Evolutionary conservation across 805 yeast genomes (phyloP).

Genomic region (Priceomyces fermenticarens): DNA sequence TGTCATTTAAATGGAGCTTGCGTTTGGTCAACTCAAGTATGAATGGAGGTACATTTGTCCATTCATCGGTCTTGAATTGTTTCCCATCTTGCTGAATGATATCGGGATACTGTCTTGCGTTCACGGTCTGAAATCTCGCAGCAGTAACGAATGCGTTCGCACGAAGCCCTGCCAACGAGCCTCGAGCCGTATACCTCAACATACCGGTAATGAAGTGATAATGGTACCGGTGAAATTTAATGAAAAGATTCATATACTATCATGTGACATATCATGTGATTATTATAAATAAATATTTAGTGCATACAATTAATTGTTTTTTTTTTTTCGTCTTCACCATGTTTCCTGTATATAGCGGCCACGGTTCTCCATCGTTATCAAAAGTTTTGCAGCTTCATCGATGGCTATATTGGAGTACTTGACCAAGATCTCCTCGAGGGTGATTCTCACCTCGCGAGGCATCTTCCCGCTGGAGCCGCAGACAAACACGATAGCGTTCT

Average conservation of each 20-base stretch:
- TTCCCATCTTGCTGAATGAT: conserved; percentile 45
- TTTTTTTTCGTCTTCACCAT: too few relatives aligned
- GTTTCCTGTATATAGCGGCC: conserved; percentile 83
- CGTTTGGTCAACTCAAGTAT: conserved; percentile 68
- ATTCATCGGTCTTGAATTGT: conserved; percentile 59
- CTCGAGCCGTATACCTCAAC: background rate
- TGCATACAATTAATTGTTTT: too few relatives aligned
- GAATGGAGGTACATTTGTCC: conserved; percentile 83
- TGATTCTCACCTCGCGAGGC: conserved; percentile 87
- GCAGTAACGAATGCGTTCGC: background rate
- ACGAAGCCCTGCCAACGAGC: background rate
- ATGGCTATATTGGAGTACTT: conserved; percentile 41
- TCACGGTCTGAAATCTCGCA: background rate
- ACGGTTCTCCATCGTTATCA: conserved; percentile 57
- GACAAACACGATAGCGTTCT: conserved; percentile 64
- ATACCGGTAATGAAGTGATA: too few relatives aligned
- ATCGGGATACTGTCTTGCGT: conserved; percentile 19
- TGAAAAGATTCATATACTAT: too few relatives aligned
- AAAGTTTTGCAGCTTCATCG: conserved; percentile 47
- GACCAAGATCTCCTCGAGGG: conserved; percentile 60
- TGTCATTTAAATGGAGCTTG: conserved; percentile 64
- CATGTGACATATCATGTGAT: background rate
- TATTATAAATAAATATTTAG: too few relatives aligned
- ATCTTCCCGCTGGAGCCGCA: conserved; percentile 95
- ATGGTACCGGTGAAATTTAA: too few relatives aligned